Evolutionary conservation across 768 basidiomycete genomes (phyloP).

Genomic region (Tephrocybe sp.): DNA sequence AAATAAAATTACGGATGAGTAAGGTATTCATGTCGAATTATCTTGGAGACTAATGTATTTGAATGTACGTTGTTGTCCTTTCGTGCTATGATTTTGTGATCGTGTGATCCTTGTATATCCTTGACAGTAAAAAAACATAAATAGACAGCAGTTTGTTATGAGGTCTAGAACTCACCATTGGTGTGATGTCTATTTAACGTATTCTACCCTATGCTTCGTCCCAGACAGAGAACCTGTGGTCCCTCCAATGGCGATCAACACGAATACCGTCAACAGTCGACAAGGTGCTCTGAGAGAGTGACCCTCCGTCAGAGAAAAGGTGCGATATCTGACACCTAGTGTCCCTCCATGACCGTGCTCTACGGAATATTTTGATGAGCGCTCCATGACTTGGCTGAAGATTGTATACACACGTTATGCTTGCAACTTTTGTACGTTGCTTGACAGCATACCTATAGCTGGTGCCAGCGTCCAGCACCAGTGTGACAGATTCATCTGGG

Average conservation of each 20-base stretch:
- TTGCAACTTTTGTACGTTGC: constrained; percentile 61
- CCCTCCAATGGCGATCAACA: constrained; percentile 67
- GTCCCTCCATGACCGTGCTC: constrained; percentile 68
- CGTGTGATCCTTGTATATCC: background rate
- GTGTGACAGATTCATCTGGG: constrained; percentile 62
- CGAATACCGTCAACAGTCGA: constrained; percentile 52
- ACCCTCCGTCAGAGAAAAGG: constrained; percentile 44
- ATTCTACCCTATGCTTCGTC: constrained; percentile 50
- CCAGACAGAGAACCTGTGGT: constrained; percentile 66
- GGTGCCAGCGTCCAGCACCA: constrained; percentile 68
- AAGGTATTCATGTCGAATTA: constrained; percentile 1
- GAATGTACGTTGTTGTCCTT: background rate
- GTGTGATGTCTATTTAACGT: no score
- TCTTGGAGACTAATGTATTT: constrained; percentile 9
- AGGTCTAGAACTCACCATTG: background rate
- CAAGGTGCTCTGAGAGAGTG: constrained; percentile 20
- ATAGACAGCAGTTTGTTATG: background rate
- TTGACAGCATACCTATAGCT: constrained; percentile 72
- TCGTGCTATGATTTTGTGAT: background rate
- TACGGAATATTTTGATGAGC: constrained; percentile 20
- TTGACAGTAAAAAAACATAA: background rate
- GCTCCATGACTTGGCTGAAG: constrained; percentile 4
- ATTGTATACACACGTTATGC: constrained; percentile 57
- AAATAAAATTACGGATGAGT: constrained; percentile 3
- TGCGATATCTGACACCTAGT: constrained; percentile 61